phyloP scores from a whole-genome alignment of 805 yeast genomes.

The Monosporozyma unispora region DNA sequence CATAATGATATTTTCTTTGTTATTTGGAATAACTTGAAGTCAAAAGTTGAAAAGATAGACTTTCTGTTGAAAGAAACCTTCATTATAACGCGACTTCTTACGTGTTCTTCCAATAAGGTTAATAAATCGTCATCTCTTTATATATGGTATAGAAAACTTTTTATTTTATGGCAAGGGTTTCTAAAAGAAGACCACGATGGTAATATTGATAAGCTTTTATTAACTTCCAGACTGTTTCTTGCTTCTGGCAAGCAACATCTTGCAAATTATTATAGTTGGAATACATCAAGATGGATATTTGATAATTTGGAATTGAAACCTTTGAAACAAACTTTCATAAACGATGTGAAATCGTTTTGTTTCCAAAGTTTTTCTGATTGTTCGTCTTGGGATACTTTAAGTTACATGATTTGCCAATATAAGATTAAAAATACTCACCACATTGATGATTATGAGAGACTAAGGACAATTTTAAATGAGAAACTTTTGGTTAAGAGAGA shows the following conservation, averaged over 20 bases:
- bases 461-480: not conserved
- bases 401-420: conserved; percentile 15
- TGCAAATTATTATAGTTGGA: conserved; percentile 36
- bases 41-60: not conserved
- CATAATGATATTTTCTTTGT: conserved; percentile 23
- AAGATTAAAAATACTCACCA: conserved; percentile 1
- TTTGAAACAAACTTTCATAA: conserved; percentile 8
- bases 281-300: conserved; percentile 28
- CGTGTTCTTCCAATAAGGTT: conserved; percentile 27
- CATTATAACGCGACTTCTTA: conserved; percentile 19
- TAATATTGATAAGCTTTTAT: not conserved
- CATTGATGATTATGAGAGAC: conserved; percentile 7
- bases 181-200: not conserved
- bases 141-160: conserved; percentile 28
- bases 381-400: conserved; percentile 31
- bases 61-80: conserved; percentile 15
- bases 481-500: not conserved
- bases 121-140: conserved; percentile 36
- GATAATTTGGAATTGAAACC: conserved; percentile 13
- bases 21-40: conserved; percentile 3
- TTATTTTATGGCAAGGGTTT: conserved; percentile 5
- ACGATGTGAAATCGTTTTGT: conserved; percentile 20
- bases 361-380: conserved; percentile 22
- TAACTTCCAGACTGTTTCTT: conserved; percentile 7
- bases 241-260: conserved; percentile 28